phyloP scores from a whole-genome alignment of 2,329 filamentous ascomycete species.

The Alternaria sp. region DNA sequence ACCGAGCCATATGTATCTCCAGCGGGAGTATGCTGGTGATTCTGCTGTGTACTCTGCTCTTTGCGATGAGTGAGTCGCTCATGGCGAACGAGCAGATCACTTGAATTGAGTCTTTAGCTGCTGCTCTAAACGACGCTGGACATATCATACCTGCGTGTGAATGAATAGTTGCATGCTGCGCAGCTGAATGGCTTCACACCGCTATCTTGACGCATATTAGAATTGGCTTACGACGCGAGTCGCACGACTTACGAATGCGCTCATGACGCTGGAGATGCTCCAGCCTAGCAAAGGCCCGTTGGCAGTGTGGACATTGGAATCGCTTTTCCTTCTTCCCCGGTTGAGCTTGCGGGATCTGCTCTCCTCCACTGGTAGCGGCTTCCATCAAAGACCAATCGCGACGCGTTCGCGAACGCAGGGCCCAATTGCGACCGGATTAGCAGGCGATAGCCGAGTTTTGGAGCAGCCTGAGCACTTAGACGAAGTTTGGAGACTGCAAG shows the following conservation, averaged over 20 bases:
- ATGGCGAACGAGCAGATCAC: slow-evolving; percentile 51
- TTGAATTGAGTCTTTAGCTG: slow-evolving; percentile 13
- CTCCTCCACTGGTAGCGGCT: slow-evolving; percentile 21
- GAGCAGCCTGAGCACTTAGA: slow-evolving; percentile 6
- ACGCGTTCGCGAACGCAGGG: neutral
- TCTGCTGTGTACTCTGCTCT: slow-evolving; percentile 19
- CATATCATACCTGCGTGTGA: slow-evolving; percentile 49
- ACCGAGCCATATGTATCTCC: slow-evolving; percentile 14
- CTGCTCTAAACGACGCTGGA: neutral
- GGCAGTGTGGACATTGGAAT: slow-evolving; percentile 43
- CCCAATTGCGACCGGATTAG: slow-evolving; percentile 10
- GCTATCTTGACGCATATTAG: slow-evolving; percentile 40
- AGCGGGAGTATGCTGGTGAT: slow-evolving; percentile 9
- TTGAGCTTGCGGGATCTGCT: slow-evolving; percentile 21
- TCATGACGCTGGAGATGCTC: slow-evolving; percentile 53
- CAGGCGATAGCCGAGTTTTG: neutral
- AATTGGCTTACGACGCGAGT: neutral
- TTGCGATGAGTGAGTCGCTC: slow-evolving; percentile 49
- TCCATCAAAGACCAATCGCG: slow-evolving; percentile 27
- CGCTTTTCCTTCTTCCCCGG: slow-evolving; percentile 45
- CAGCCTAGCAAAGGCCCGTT: slow-evolving; percentile 46
- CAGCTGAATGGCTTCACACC: slow-evolving; percentile 52
- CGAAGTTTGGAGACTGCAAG: slow-evolving; percentile 16
- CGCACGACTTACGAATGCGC: slow-evolving; percentile 43
- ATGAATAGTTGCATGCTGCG: slow-evolving; percentile 50